A percentile compares a stretch with the other conserved stretches of the same genome.
Conservation (phyloP, 164 flowering plant genomes). For the Brasenia schreberi region DNA sequence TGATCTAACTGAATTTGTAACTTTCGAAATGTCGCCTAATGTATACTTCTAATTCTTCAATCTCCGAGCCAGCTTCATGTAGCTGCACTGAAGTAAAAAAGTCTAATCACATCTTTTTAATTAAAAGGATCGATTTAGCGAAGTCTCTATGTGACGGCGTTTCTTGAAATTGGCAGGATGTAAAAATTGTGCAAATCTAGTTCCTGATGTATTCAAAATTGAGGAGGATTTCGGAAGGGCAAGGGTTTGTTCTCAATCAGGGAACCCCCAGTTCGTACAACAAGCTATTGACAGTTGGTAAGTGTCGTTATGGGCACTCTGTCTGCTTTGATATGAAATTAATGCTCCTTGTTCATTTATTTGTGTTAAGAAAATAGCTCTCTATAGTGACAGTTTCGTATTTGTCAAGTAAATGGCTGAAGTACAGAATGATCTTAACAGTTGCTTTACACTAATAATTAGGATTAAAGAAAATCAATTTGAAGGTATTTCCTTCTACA, state of each 20-base stretch:
- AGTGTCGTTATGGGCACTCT: slow-evolving; percentile 3
- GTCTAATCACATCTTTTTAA: too few relatives aligned
- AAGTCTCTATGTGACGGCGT: not conserved
- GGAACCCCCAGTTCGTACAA: slow-evolving; percentile 45
- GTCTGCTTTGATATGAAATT: too few relatives aligned
- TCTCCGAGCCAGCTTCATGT: not conserved
- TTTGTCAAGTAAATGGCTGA: too few relatives aligned
- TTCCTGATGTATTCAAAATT: slow-evolving; percentile 55
- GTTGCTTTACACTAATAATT: too few relatives aligned
- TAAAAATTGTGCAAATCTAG: slow-evolving; percentile 84
- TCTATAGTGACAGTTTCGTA: too few relatives aligned
- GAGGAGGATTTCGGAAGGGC: slow-evolving; percentile 99
- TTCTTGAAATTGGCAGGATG: slow-evolving; percentile 40
- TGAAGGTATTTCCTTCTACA: not conserved
- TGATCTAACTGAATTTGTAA: too few relatives aligned
- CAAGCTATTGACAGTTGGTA: slow-evolving; percentile 96
- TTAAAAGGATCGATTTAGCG: not conserved
- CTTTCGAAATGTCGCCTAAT: not conserved
- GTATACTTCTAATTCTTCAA: not conserved
- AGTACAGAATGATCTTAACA: too few relatives aligned
- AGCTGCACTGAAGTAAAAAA: not conserved
- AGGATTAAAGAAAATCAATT: too few relatives aligned
- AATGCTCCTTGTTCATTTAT: too few relatives aligned
- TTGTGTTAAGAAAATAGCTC: too few relatives aligned
- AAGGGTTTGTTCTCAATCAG: slow-evolving; percentile 65